A percentile compares a stretch with the other conserved stretches of the same genome.
phyloP scores from a whole-genome alignment of 352 stramenopile species.

The Elongisporangium anandrum region DNA sequence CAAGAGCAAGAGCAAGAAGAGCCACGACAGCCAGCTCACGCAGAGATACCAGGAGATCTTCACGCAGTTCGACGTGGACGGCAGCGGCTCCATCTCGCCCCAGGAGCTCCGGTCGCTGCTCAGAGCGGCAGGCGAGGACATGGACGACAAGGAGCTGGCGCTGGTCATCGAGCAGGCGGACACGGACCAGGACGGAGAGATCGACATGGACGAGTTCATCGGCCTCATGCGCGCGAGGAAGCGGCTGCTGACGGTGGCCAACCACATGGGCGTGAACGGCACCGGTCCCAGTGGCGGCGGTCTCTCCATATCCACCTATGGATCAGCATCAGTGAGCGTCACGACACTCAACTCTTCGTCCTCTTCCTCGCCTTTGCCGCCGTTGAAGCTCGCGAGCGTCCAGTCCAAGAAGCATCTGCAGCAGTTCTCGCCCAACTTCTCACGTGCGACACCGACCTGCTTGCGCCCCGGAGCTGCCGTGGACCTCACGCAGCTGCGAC shows the following conservation, averaged over 20 bases:
- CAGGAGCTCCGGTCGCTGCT: constrained; percentile 60
- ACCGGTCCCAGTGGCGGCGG: constrained; percentile 13
- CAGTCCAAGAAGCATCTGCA: constrained; percentile 44
- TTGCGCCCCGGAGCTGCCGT: constrained; percentile 43
- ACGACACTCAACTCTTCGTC: constrained; percentile 2
- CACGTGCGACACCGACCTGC: constrained; percentile 48
- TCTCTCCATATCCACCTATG: constrained; percentile 3
- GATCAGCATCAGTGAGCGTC: background rate
- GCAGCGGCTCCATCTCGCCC: constrained; percentile 73
- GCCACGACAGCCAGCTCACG: constrained; percentile 21
- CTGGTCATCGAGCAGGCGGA: constrained; percentile 63
- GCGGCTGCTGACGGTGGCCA: constrained; percentile 61
- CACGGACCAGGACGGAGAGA: constrained; percentile 63
- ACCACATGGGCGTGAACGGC: constrained; percentile 52
- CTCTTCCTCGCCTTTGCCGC: constrained; percentile 30
- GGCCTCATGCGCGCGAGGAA: constrained; percentile 76
- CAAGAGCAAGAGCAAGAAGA: background rate
- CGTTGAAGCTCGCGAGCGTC: constrained; percentile 46
- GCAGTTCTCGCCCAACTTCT: constrained; percentile 39
- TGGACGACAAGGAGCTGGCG: constrained; percentile 72
- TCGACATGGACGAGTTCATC: constrained; percentile 80
- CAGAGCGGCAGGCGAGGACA: constrained; percentile 53
- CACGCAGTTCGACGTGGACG: constrained; percentile 69
- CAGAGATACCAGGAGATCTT: constrained; percentile 58
- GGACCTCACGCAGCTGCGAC: constrained; percentile 53